Base-by-base conservation (phyloP, 768 basidiomycete species). In the Suillus occidentalis region DNA sequence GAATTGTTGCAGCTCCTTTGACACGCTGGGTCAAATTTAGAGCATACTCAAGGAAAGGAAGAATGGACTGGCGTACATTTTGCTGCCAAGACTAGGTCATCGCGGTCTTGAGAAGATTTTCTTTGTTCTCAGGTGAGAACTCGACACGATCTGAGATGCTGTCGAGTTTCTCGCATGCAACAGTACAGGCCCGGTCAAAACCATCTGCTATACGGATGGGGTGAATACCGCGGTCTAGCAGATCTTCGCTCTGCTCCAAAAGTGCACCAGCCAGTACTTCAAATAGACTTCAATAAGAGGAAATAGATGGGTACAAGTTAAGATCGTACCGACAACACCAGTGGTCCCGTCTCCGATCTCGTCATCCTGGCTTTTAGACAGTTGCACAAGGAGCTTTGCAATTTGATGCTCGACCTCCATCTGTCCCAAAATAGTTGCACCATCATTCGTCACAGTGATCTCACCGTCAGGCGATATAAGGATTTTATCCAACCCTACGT, bases 361-460 rank as follows among this genome's bases (percentile, higher is more conserved):
- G 77, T 99, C 97, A 76, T 99, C 97, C 81, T 99, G 97, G 75
- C 92, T 95, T 82, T 96, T 97, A 20, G 94, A 96, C 49, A 99
- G 83, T 73, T 98, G 92, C 2, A 99, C 97, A 40, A 99, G 86
- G 53, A 99, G 86, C 79, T 97, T 99, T 65, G 97, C 97, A 73
- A 99, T 97, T 81, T 97, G 97, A 75, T 99, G 97, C 73, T 99
- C 97, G 60, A 99, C 96, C 77, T 97, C 94, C 95, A 99, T 98
- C 82, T 98, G 97, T 28, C 95, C 88, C 63, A 99, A 83, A 70
- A 99, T 99, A 28, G 97, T 99, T 7, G 97, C 97, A 59, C 97
- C 97, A 78, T 99, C 97, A 79, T 99, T 99, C 16, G 97, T 99
- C 43, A 99, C 97, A 39, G 96, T 99, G 72, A 99, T 99, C 72